These are phyloP conservation scores for Mucor sp. DNA, from an alignment of 371 early-diverging fungal genomes.

Conservation along the genomic window DNA sequence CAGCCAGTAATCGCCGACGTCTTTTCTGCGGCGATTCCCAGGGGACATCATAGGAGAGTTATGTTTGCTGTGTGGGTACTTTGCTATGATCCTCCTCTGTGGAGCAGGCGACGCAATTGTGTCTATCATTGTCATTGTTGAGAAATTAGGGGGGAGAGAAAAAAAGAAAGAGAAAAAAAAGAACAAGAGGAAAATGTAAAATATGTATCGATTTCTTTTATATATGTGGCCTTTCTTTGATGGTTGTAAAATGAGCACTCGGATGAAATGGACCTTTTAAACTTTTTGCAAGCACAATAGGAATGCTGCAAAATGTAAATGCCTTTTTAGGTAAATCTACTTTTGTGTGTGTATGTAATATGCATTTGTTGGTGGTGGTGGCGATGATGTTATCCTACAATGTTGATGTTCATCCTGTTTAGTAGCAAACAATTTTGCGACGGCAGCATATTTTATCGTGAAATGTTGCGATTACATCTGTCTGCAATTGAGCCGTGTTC, in stretches of 20 bases:
- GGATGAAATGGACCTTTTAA: conserved; percentile 5
- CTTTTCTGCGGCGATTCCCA: conserved; percentile 50
- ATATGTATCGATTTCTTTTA: conserved; percentile 2
- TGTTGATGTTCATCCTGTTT: background rate
- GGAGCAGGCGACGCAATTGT: conserved; percentile 46
- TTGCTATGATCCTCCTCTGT: conserved; percentile 35
- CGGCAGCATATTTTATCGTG: background rate
- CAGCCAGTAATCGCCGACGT: conserved; percentile 77
- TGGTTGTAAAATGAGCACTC: conserved; percentile 18
- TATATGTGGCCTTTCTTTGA: background rate
- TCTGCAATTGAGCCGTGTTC: background rate
- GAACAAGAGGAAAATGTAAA: conserved; percentile 4
- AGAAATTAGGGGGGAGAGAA: too few species aligned
- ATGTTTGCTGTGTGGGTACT: conserved; percentile 19
- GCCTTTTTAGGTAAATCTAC: background rate
- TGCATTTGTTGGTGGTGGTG: background rate
- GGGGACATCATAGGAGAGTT: conserved; percentile 38
- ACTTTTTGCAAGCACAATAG: background rate
- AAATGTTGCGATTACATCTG: background rate
- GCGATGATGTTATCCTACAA: background rate
- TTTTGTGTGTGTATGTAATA: background rate
- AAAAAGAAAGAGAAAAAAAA: conserved; percentile 14
- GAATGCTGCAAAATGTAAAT: conserved; percentile 12
- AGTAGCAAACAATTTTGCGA: background rate
- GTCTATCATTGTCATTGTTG: conserved; percentile 20